These are phyloP conservation scores for Trametes punicea DNA, from an alignment of 768 basidiomycete genomes.

Conservation along the genomic window DNA sequence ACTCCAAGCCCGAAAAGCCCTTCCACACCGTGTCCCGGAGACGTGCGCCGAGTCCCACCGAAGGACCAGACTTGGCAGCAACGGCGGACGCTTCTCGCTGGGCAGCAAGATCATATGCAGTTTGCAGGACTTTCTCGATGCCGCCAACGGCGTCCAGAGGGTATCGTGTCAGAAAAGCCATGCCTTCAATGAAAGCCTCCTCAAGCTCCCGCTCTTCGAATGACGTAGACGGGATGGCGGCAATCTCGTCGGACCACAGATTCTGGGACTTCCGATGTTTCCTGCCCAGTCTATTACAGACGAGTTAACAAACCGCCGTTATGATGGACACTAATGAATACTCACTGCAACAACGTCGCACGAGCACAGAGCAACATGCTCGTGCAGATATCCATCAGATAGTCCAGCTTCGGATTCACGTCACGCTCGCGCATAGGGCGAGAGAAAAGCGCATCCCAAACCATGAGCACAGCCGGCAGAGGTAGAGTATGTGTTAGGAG, in stretches of 20 bases:
- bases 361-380: conserved; percentile 64
- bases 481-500: conserved; percentile 74
- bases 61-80: conserved; percentile 25
- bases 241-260: conserved; percentile 52
- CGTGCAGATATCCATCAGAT: conserved; percentile 66
- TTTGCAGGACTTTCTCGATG: conserved; percentile 67
- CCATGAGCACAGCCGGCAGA: conserved; percentile 48
- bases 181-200: conserved; percentile 65
- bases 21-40: conserved; percentile 64
- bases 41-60: conserved; percentile 49
- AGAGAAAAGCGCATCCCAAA: conserved; percentile 75
- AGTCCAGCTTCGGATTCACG: conserved; percentile 60
- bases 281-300: conserved; percentile 49
- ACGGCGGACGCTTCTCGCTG: conserved; percentile 42
- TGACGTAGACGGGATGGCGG: conserved; percentile 39
- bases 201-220: conserved; percentile 49
- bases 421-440: conserved; percentile 50
- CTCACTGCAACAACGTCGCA: conserved; percentile 47
- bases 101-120: conserved; percentile 55
- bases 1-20: conserved; percentile 46
- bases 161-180: conserved; percentile 62
- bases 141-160: conserved; percentile 65
- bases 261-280: conserved; percentile 39
- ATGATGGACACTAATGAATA: background rate
- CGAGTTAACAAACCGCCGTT: background rate